Evolutionary conservation across 306 rosid genomes (phyloP), one percentile per base, ranked within the genome.

Genomic region (Dryas drummondii): DNA sequence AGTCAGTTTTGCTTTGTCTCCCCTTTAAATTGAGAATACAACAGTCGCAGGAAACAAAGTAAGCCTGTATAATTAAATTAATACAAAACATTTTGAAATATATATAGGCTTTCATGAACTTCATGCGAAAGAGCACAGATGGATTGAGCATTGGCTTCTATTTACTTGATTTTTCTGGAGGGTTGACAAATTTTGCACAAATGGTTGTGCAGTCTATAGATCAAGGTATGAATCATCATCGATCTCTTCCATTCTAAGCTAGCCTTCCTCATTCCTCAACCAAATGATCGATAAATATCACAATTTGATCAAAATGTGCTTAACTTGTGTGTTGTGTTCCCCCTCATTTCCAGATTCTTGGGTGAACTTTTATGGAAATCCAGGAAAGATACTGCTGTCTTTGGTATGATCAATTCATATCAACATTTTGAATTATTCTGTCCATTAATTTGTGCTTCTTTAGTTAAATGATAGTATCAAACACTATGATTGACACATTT

Each of bases 121-220:
- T 82, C 46, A 47, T 45, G 68, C 78, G 97, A 68, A 91, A 94
- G 84, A 88, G 94, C 84, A 91, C 96, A 1, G 83, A 94, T 42
- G 97, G 98, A 14, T 90, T 92, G 82, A 94, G 96, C 84, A 94
- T 94, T 66, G 90, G 79, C 27, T 86, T 86, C 58, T 81, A 88
- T 69, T 75, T 88, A 9, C 82, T 94, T 6, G 98, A 91, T 81
- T 88, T 94, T 67, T 72, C 82, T 19, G 98, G 97, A 84, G 86
- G 89, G 4, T 9, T 88, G 40, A 80, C 88, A 57, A 94, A 83
- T 80, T 94, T 88, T 65, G 81, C 58, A 4, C 94, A 94, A 80
- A 88, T 94, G 98, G 71, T 75, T 61, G 78, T 88, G 76, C 98
- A 90, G 75, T 91, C 98, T 51, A 76, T 88, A 22, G 99, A 92